phyloP scores from a whole-genome alignment of 352 stramenopile species.

The Globisporangium nagaii region DNA sequence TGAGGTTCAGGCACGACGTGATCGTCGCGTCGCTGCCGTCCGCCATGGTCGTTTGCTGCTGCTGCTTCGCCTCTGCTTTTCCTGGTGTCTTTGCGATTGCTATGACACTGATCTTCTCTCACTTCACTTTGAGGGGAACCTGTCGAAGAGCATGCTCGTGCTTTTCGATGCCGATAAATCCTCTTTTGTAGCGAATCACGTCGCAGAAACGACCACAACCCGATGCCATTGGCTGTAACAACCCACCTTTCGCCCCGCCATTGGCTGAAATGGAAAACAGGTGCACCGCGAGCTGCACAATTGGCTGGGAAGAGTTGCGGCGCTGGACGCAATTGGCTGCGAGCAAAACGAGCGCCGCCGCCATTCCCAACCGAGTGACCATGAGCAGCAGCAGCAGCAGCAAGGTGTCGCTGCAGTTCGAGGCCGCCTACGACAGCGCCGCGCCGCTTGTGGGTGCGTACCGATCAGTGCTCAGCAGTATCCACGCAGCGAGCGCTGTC shows the following conservation, averaged over 20 bases:
- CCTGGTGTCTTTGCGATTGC: not conserved
- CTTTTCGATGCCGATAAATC: too few species aligned
- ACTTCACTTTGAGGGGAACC: constrained; percentile 1
- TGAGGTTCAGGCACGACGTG: constrained; percentile 84
- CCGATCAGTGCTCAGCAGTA: not conserved
- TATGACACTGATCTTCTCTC: not conserved
- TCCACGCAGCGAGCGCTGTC: not conserved
- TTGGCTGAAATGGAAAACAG: not conserved
- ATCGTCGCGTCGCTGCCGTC: constrained; percentile 38
- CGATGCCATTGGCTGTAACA: too few species aligned
- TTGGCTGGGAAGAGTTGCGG: constrained; percentile 29
- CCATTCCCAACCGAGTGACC: constrained; percentile 10
- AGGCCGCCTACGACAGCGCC: constrained; percentile 46
- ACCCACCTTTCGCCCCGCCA: too few species aligned
- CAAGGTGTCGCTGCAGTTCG: constrained; percentile 56
- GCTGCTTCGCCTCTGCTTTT: not conserved
- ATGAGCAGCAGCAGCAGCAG: constrained; percentile 72
- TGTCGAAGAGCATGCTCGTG: too few species aligned
- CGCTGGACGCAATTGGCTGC: constrained; percentile 1
- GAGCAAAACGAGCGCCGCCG: not conserved
- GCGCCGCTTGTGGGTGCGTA: constrained; percentile 60
- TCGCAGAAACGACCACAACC: too few species aligned
- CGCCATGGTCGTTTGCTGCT: constrained; percentile 9
- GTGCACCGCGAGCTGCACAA: not conserved
- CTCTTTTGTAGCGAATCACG: too few species aligned